Base-by-base conservation (phyloP, 2,329 filamentous ascomycete genomes). In the Fusarium xylarioides region DNA sequence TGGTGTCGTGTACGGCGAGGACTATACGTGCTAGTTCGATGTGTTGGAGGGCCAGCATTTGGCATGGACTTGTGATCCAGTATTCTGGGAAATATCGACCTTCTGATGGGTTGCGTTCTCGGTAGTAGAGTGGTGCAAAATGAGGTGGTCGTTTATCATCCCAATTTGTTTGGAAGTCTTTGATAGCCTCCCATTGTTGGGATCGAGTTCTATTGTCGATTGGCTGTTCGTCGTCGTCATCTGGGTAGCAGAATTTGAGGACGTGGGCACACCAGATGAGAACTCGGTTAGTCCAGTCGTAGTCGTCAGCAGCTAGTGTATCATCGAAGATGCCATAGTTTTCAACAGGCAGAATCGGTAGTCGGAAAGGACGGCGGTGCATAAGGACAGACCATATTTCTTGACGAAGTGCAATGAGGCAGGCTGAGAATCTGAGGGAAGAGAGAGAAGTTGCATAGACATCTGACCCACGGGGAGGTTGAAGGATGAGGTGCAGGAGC, bases 11-110 rank as follows among this genome's bases (percentile, higher is more conserved):
- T 0, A 73, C 70, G 0, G 71, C 70, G 11, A 74, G 63, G 21
- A 73, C 67, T 9, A 74, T 71, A 4, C 70, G 57, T 11, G 59
- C 67, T 14, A 73, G 12, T 34, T 71, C 67, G 7, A 74, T 32
- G 3, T 74, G 67, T 11, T 74, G 70, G 0, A 73, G 60, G 3
- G 70, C 71, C 40, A 74, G 62, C 12, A 74, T 30, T 16, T 74
- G 63, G 15, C 67, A 73, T 19, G 63, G 70, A 3, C 66, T 74
- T 2, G 57, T 50, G 0, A 71, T 40, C 71, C 67, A 74, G 14
- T 4, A 73, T 62, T 1, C 44, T 50, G 34, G 71, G 11, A 46
- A 74, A 2, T 71, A 64, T 4, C 50, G 63, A 1, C 60, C 61
- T 10, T 71, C 34, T 11, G 42, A n/a, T 12, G 67, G 60, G 16